Evolutionary conservation across 768 basidiomycete species (phyloP).

Genomic region (Hemileccinum rubropunctum): DNA sequence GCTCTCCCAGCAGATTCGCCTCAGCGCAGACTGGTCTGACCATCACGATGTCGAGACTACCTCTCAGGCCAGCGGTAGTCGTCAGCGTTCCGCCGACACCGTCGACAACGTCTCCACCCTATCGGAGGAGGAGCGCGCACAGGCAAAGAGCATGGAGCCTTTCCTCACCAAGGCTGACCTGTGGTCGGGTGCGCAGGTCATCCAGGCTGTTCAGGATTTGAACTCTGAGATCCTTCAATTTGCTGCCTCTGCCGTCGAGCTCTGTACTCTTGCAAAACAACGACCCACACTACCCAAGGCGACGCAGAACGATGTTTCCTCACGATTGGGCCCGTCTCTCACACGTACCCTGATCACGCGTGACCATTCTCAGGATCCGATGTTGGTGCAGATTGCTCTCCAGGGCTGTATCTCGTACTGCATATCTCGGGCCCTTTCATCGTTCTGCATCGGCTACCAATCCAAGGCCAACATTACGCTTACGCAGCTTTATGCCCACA

Average conservation of each 20-base stretch:
- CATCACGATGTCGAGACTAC: conserved; percentile 15
- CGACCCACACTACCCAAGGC: conserved; percentile 40
- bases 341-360: conserved; percentile 58
- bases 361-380: conserved; percentile 73
- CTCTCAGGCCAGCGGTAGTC: conserved; percentile 14
- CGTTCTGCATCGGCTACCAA: conserved; percentile 74
- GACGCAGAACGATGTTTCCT: conserved; percentile 54
- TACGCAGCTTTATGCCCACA: conserved; percentile 57
- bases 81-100: conserved; percentile 13
- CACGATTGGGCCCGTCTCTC: conserved; percentile 62
- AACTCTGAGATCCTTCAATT: conserved; percentile 82
- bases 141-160: conserved; percentile 55
- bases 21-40: conserved; percentile 34
- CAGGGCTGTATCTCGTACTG: conserved; percentile 70
- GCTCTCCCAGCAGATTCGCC: conserved; percentile 30
- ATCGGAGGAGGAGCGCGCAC: conserved; percentile 55
- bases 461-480: conserved; percentile 66
- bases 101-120: conserved; percentile 30
- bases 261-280: conserved; percentile 50
- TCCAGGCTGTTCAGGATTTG: conserved; percentile 76
- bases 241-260: conserved; percentile 70
- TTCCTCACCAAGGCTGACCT: conserved; percentile 72
- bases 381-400: conserved; percentile 71
- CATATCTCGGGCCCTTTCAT: conserved; percentile 61
- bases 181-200: conserved; percentile 76